Conservation (phyloP, 495 filamentous ascomycete genomes). For the Penicillium maclennaniae region DNA sequence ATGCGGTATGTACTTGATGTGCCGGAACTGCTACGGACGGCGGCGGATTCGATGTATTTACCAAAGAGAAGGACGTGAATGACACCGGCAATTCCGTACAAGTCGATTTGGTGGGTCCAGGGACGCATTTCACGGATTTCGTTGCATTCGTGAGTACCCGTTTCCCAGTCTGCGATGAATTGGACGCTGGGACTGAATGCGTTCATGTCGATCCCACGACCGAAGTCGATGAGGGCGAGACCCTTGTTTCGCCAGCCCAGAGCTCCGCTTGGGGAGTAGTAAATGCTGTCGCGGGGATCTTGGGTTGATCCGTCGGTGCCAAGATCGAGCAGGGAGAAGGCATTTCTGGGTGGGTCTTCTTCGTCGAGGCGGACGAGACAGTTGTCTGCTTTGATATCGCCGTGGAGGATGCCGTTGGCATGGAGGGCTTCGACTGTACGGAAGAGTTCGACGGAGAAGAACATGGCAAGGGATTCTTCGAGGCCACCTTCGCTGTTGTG, state of each 20-base stretch:
- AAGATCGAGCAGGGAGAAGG: conserved; percentile 33
- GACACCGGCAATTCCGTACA: conserved; percentile 84
- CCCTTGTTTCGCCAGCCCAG: conserved; percentile 81
- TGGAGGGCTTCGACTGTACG: conserved; percentile 88
- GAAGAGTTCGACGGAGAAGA: conserved; percentile 87
- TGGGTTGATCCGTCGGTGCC: conserved; percentile 44
- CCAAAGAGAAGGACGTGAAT: conserved; percentile 87
- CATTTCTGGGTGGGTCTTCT: conserved; percentile 12
- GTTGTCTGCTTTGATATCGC: conserved; percentile 94
- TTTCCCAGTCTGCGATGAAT: conserved; percentile 95
- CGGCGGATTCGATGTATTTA: conserved; percentile 83
- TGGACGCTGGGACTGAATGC: conserved; percentile 71
- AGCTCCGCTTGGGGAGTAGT: conserved; percentile 66
- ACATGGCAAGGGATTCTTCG: conserved; percentile 89
- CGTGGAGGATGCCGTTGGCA: conserved; percentile 74
- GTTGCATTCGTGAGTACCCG: conserved; percentile 75
- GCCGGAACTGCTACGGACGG: conserved; percentile 36
- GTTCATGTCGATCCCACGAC: conserved; percentile 89
- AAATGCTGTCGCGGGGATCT: conserved; percentile 34
- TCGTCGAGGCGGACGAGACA: conserved; percentile 80
- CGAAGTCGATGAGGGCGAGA: conserved; percentile 87
- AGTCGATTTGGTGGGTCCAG: conserved; percentile 96
- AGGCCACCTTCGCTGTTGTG: conserved; percentile 57
- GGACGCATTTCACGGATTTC: conserved; percentile 90
- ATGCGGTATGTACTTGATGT: conserved; percentile 57